phyloP scores from a whole-genome alignment of 768 basidiomycete genomes.

The Suillus clintonianus region DNA sequence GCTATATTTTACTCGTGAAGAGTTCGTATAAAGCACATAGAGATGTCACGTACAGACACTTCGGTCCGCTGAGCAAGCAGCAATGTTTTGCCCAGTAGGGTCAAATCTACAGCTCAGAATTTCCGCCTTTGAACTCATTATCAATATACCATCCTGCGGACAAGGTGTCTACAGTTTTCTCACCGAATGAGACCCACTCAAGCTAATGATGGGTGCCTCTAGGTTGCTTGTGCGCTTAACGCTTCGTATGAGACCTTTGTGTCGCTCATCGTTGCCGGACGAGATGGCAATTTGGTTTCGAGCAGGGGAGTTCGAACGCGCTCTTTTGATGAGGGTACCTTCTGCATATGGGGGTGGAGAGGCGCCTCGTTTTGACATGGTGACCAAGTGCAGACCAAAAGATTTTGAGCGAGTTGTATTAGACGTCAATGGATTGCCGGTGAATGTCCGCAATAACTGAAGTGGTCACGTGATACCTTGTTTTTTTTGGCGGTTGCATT shows the following conservation, averaged over 20 bases:
- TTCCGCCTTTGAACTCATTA: conserved; percentile 56
- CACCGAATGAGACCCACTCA: conserved; percentile 86
- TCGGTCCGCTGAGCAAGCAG: conserved; percentile 88
- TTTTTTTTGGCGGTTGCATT: not conserved
- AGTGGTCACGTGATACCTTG: not conserved
- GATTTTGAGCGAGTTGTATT: not conserved
- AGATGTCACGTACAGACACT: conserved; percentile 71
- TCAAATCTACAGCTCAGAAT: conserved; percentile 92
- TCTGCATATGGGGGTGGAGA: conserved; percentile 51
- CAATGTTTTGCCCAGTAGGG: conserved; percentile 90
- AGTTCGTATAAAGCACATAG: conserved; percentile 6
- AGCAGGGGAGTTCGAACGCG: conserved; percentile 50
- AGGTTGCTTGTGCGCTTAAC: conserved; percentile 92
- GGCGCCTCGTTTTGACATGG: conserved; percentile 74
- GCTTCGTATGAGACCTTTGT: conserved; percentile 79
- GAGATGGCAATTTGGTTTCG: conserved; percentile 78
- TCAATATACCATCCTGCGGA: not conserved
- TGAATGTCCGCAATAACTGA: not conserved
- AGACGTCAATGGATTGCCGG: not conserved
- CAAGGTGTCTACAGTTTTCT: conserved; percentile 26
- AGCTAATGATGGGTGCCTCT: conserved; percentile 90
- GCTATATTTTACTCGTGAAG: conserved; percentile 43
- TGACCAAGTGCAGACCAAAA: not conserved
- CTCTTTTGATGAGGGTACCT: conserved; percentile 64
- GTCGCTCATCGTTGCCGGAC: conserved; percentile 67